These are phyloP conservation scores for Starmerella bombi DNA, from an alignment of 805 yeast genomes.

Conservation along the genomic window DNA sequence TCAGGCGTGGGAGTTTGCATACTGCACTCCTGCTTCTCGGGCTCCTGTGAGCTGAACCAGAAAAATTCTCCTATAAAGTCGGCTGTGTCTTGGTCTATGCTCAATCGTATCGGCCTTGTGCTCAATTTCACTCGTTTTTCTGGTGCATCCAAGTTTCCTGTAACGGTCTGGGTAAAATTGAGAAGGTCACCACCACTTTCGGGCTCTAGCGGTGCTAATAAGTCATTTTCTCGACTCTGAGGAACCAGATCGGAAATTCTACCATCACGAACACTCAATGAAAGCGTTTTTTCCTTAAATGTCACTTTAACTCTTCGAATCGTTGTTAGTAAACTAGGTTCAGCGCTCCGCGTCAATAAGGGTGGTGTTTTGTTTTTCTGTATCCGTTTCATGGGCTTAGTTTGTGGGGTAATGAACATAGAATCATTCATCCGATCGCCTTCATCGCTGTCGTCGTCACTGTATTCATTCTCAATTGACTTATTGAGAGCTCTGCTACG, in stretches of 20 bases:
- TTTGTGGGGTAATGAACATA: conserved; percentile 38
- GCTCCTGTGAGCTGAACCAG: conserved; percentile 41
- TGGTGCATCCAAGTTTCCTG: conserved; percentile 3
- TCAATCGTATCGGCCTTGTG: conserved; percentile 63
- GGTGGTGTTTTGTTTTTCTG: not conserved
- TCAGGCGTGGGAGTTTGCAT: not conserved
- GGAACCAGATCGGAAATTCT: conserved; percentile 7
- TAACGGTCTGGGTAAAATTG: not conserved
- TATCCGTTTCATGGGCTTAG: conserved; percentile 26
- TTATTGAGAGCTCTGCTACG: conserved; percentile 25
- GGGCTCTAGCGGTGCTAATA: conserved; percentile 4
- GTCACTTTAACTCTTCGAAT: conserved; percentile 25
- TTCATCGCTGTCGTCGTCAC: conserved; percentile 13
- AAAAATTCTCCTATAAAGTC: conserved; percentile 72
- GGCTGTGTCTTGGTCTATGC: conserved; percentile 85
- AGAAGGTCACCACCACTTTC: not conserved
- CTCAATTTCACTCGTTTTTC: conserved; percentile 11
- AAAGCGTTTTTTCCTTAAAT: conserved; percentile 17
- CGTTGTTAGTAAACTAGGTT: conserved; percentile 23
- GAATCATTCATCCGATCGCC: conserved; percentile 52
- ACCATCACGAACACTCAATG: conserved; percentile 5
- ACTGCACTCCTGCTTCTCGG: conserved; percentile 41
- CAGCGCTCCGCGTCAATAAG: conserved; percentile 9
- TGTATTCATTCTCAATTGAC: conserved; percentile 15
- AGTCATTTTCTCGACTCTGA: conserved; percentile 7